Conservation (phyloP, 2,329 filamentous ascomycete genomes). For the Paecilomyces niveus region DNA sequence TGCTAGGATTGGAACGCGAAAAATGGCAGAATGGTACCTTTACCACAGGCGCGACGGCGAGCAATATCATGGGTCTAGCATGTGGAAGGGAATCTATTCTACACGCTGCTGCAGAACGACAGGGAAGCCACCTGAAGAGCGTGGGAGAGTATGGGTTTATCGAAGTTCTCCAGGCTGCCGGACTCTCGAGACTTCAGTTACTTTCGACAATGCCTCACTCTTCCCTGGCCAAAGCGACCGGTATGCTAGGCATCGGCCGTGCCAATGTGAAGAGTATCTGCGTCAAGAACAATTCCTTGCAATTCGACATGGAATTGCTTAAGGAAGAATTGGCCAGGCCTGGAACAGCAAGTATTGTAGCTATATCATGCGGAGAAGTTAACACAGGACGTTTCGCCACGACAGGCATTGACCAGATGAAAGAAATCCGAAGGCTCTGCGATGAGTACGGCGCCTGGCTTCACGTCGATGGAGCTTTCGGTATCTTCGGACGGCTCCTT, state of each 20-base stretch:
- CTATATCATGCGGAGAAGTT: constrained; percentile 79
- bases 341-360: constrained; percentile 64
- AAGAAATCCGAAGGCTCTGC: constrained; percentile 59
- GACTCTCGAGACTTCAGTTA: constrained; percentile 63
- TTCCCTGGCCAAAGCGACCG: constrained; percentile 75
- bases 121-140: constrained; percentile 24
- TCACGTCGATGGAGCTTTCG: constrained; percentile 87
- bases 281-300: constrained; percentile 50
- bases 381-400: constrained; percentile 80
- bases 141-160: constrained; percentile 66
- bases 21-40: constrained; percentile 70
- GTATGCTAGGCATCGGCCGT: constrained; percentile 71
- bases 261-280: constrained; percentile 56
- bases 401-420: constrained; percentile 50
- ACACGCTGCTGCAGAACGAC: constrained; percentile 35
- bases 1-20: constrained; percentile 54
- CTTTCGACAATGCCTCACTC: constrained; percentile 79
- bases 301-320: constrained; percentile 60
- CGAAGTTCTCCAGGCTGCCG: constrained; percentile 56
- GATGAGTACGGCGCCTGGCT: constrained; percentile 74
- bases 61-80: constrained; percentile 59
- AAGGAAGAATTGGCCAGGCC: constrained; percentile 50
- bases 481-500: constrained; percentile 68
- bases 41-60: constrained; percentile 64
- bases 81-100: constrained; percentile 60